A percentile compares a stretch with the other conserved stretches of the same genome.
phyloP scores from a whole-genome alignment of 2,329 filamentous ascomycete genomes.

The Diplodia seriata region DNA sequence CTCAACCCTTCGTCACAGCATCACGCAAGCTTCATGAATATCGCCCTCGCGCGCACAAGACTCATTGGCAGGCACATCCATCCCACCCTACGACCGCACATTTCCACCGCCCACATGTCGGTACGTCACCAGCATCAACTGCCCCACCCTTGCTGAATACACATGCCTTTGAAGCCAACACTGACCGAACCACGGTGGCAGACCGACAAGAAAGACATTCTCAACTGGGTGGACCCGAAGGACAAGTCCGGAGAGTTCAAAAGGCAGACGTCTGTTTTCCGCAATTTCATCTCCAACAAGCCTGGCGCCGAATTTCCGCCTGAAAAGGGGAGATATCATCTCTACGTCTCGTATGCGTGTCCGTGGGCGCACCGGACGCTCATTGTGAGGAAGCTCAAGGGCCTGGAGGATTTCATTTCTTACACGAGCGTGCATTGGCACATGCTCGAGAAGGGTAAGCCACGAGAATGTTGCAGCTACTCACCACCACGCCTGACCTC shows the following conservation, averaged over 20 bases:
- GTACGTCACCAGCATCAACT: conserved; percentile 1
- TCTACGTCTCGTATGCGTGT: conserved; percentile 93
- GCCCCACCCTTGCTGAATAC: conserved; percentile 3
- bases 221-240: conserved; percentile 79
- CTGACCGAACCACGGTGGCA: background rate
- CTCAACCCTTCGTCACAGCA: background rate
- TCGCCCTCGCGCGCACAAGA: conserved; percentile 35
- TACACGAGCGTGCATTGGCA: conserved; percentile 93
- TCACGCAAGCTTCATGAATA: conserved; percentile 37
- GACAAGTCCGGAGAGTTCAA: conserved; percentile 93
- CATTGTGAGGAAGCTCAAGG: conserved; percentile 89
- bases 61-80: conserved; percentile 35
- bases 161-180: conserved; percentile 21
- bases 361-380: conserved; percentile 91
- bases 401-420: conserved; percentile 82
- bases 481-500: background rate
- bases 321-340: conserved; percentile 89
- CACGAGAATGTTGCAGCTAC: background rate
- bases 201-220: conserved; percentile 59
- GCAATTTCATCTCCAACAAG: conserved; percentile 77
- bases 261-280: conserved; percentile 81
- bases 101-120: conserved; percentile 36
- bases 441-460: conserved; percentile 69
- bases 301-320: conserved; percentile 77
- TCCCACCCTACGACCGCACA: conserved; percentile 28